phyloP scores from a whole-genome alignment of 192 early-diverging fungal species.

The Funneliformis mosseae region DNA sequence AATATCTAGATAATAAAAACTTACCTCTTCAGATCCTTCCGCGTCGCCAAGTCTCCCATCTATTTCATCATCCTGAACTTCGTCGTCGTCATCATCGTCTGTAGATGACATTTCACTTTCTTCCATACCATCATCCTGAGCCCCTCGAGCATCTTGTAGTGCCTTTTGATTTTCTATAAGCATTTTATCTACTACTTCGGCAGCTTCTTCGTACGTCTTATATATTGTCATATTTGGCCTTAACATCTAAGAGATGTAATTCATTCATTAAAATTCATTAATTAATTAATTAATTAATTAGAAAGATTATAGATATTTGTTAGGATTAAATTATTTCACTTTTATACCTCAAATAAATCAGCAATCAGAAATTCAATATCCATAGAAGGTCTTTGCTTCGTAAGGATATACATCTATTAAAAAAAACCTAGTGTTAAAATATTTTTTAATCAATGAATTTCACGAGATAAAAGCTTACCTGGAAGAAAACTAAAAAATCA shows the following conservation, averaged over 20 bases:
- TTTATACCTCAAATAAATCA: slow-evolving; percentile 70
- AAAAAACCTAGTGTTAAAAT: neutral
- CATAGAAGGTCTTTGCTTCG: slow-evolving; percentile 80
- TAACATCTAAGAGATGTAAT: slow-evolving; percentile 41
- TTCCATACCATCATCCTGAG: slow-evolving; percentile 41
- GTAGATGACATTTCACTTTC: slow-evolving; percentile 50
- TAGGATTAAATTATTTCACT: neutral
- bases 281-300: neutral
- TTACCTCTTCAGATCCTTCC: slow-evolving; percentile 39
- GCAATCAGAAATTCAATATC: slow-evolving; percentile 89
- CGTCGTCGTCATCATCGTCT: slow-evolving; percentile 48
- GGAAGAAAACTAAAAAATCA: slow-evolving; percentile 79
- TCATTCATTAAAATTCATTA: too few species aligned
- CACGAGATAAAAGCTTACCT: slow-evolving; percentile 50
- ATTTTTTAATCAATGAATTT: neutral
- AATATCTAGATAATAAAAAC: neutral
- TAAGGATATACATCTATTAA: slow-evolving; percentile 79
- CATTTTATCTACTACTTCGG: slow-evolving; percentile 62
- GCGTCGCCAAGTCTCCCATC: slow-evolving; percentile 48
- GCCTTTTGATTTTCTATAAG: slow-evolving; percentile 54
- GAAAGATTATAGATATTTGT: neutral
- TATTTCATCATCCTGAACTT: slow-evolving; percentile 41
- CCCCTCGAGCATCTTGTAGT: slow-evolving; percentile 47
- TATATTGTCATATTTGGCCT: slow-evolving; percentile 64
- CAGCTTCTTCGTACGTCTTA: slow-evolving; percentile 81